Percentiles rank a stretch among this genome's conserved stretches.
These are phyloP conservation scores for Trichosanthes truncata DNA, from an alignment of 306 rosid genomes.

Conservation along the genomic window DNA sequence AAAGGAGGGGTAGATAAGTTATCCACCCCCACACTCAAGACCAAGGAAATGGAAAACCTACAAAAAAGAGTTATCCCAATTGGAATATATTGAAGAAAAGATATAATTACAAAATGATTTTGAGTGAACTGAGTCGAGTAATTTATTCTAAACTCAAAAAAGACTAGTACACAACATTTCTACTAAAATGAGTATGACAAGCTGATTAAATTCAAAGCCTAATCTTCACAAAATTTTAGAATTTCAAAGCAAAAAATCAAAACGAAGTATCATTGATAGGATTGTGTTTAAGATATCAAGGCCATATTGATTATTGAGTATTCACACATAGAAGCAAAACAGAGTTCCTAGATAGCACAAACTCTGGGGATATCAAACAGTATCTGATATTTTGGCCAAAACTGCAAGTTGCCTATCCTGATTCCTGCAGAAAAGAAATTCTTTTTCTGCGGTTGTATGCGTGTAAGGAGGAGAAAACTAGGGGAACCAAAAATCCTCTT, in stretches of 20 bases:
- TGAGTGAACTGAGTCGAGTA: background rate
- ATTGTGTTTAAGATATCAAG: background rate
- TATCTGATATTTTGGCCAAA: background rate
- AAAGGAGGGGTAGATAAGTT: background rate
- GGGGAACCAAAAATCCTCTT: background rate
- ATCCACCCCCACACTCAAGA: background rate
- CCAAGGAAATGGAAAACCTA: background rate
- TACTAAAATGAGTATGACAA: background rate
- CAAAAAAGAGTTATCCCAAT: background rate
- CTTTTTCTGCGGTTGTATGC: background rate
- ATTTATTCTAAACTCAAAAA: background rate
- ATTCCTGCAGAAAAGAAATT: background rate
- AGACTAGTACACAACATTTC: background rate
- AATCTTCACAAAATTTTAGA: background rate
- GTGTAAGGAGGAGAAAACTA: background rate
- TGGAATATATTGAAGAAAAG: background rate
- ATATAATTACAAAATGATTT: background rate
- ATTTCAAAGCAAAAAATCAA: background rate
- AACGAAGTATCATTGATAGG: background rate
- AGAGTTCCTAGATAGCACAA: background rate
- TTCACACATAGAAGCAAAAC: background rate
- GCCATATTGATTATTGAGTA: background rate
- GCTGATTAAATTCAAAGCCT: background rate
- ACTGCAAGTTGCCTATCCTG: background rate
- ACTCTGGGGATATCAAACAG: background rate